Evolutionary conservation across 225 moss, liverwort and hornwort genomes (phyloP), one percentile per base, ranked within the genome.

Genomic region (Lunularia cruciata): DNA sequence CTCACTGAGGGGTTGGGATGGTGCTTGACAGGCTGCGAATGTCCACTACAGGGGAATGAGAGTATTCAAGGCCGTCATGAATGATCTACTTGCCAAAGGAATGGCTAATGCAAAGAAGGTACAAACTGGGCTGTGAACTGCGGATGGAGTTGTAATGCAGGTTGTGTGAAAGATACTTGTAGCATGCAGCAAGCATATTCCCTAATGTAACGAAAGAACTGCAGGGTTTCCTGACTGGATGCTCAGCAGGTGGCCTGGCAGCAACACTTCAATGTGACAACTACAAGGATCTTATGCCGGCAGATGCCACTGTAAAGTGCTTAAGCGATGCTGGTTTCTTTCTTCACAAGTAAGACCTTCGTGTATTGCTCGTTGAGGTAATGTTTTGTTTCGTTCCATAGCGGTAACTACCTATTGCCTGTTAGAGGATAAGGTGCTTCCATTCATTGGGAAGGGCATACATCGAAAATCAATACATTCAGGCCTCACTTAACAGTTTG

Each of bases 171-270:
- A 37, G 37, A n/a, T 36, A 60, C 32, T 33, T n/a, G 2, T 36
- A 8, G 15, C 60, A 64, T 16, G 30, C 16, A 19, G 19, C 27
- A 9, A 30, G 18, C 2, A 19, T 47, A 64, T n/a, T n/a, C n/a
- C n/a, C 13, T 40, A 56, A 32, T 31, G 51, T 16, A 9, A 5
- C 32, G 48, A 67, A 16, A 18, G 5, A 12, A 35, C 20, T 65
- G 61, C 78, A 73, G 68, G 77, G 70, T 0, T 66, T 84, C 16
- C 45, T 84, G 56, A 33, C 63, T 13, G 83, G 83, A 4, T 77
- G 80, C 72, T 84, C 83, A 34, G 83, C 83, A 3, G 83, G 83
- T 33, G 83, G 76, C 7, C 57, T 84, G 28, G 80, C 83, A 27
- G 34, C 83, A 9, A 68, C 70, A 5, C 71, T 80, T 33, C 83